These are phyloP conservation scores for Cordyceps tenuipes DNA, from an alignment of 2,329 filamentous ascomycete genomes.

Conservation along the genomic window DNA sequence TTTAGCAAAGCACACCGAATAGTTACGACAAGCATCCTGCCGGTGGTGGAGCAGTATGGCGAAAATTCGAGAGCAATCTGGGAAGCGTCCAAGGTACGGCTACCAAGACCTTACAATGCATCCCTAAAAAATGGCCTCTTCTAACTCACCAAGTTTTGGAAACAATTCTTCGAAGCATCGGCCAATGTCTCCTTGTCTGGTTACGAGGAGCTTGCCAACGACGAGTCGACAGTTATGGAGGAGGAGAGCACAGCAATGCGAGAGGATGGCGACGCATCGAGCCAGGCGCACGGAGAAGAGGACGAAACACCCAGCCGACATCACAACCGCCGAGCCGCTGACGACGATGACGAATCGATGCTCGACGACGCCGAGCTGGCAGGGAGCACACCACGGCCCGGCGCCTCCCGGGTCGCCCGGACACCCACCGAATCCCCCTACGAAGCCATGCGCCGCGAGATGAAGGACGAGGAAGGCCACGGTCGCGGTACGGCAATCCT, in stretches of 20 bases:
- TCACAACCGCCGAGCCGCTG: conserved; percentile 20
- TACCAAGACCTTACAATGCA: conserved; percentile 10
- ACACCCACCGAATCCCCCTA: conserved; percentile 66
- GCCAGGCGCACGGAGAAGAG: conserved; percentile 30
- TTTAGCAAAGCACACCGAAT: conserved; percentile 96
- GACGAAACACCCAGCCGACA: conserved; percentile 23
- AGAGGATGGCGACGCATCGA: conserved; percentile 42
- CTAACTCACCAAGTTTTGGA: conserved; percentile 69
- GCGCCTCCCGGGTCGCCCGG: conserved; percentile 40
- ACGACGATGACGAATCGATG: conserved; percentile 50
- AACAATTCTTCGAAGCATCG: conserved; percentile 98
- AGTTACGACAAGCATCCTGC: conserved; percentile 86
- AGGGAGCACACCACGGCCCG: conserved; percentile 59
- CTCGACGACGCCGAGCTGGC: conserved; percentile 56
- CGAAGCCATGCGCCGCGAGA: conserved; percentile 61
- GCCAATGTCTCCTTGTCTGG: conserved; percentile 94
- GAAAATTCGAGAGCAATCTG: conserved; percentile 90
- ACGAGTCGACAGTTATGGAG: conserved; percentile 44
- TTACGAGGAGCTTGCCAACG: conserved; percentile 73
- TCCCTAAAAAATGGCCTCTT: background rate
- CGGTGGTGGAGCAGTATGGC: conserved; percentile 89
- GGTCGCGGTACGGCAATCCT: conserved; percentile 22
- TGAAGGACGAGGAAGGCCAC: conserved; percentile 40
- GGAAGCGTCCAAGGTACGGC: conserved; percentile 81
- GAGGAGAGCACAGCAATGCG: conserved; percentile 48